Conservation (phyloP, 345 rosid genomes). For the Linum lewisii region DNA sequence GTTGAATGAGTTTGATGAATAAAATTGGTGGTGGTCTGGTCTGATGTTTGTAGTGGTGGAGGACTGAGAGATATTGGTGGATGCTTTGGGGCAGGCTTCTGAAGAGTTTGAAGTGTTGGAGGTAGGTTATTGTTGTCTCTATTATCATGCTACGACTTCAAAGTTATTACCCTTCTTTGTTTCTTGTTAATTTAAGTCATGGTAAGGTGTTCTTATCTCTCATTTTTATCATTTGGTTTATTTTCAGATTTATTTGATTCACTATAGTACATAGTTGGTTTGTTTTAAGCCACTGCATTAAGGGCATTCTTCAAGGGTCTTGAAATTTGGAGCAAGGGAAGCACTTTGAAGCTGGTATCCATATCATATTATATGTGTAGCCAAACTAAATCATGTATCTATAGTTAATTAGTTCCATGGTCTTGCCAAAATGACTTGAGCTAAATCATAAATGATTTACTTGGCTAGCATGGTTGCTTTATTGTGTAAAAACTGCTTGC, state of each 20-base stretch:
- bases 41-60: constrained; percentile 33
- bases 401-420: neutral
- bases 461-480: too few relatives aligned
- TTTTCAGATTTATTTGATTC: too few relatives aligned
- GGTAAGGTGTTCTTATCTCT: too few relatives aligned
- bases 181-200: too few relatives aligned
- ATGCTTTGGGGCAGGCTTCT: constrained; percentile 72
- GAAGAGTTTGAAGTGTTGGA: constrained; percentile 70
- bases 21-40: neutral
- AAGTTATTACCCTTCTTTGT: too few relatives aligned
- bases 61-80: constrained; percentile 56
- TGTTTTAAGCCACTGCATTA: constrained; percentile 1
- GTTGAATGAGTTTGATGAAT: too few relatives aligned
- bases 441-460: neutral
- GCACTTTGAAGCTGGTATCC: constrained; percentile 1
- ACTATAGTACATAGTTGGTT: too few relatives aligned
- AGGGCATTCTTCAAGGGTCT: constrained; percentile 11
- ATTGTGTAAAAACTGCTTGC: too few relatives aligned
- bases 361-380: too few relatives aligned
- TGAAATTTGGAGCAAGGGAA: constrained; percentile 9
- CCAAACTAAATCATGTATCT: too few relatives aligned
- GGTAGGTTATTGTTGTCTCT: constrained; percentile 30
- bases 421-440: neutral
- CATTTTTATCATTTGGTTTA: too few relatives aligned
- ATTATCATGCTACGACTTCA: too few relatives aligned